Evolutionary conservation across 2,329 filamentous ascomycete genomes (phyloP), one percentile per base, ranked within the genome.

Genomic region (Aspergillus caelatus): DNA sequence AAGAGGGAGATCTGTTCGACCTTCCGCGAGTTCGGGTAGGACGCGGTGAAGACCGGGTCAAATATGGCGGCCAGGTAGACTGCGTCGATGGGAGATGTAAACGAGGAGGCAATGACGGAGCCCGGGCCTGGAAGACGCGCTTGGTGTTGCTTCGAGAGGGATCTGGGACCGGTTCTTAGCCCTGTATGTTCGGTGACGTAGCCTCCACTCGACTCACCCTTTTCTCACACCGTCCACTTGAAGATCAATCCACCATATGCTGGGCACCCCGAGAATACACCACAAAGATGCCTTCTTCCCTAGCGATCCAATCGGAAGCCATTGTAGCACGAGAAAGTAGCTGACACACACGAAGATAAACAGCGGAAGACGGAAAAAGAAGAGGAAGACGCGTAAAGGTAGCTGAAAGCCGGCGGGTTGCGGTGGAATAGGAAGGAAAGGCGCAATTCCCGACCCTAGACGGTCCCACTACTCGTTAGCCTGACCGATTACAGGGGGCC

Each of bases 241-340:
- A n/a, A 99, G 83, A 79, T 99, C 95, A 62, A 97, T 90, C 94
- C 94, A 98, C 93, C 94, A 98, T 62, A 99, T 92, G 32, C 95
- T 94, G 0, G 94, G 93, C 63, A 96, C 91, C 43, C 89, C 91
- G 70, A 99, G 86, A 68, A 98, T 86, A 65, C 88, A 86, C 94
- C 95, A 98, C 59, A 98, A 81, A 56, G 93, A 88, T 14, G 91
- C 88, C 80, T 98, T 98, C 73, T 93, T 93, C 50, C 89, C 80
- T 39, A 89, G 73, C 10, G 85, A 84, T 1, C 88, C 88, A 11
- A 91, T 83, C 0, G 93, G 93, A 16, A 97, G 86, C 85, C 90
- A 91, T 80, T 94, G 92, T 59, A 98, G 85, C 65, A 97, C 72
- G 64, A 91, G 75, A 76, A 98, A 95, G 81, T 96, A 96, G 72